Evolutionary conservation across 2,329 filamentous ascomycete genomes (phyloP), one percentile per base, ranked within the genome.

Genomic region (Penicillium sp.): DNA sequence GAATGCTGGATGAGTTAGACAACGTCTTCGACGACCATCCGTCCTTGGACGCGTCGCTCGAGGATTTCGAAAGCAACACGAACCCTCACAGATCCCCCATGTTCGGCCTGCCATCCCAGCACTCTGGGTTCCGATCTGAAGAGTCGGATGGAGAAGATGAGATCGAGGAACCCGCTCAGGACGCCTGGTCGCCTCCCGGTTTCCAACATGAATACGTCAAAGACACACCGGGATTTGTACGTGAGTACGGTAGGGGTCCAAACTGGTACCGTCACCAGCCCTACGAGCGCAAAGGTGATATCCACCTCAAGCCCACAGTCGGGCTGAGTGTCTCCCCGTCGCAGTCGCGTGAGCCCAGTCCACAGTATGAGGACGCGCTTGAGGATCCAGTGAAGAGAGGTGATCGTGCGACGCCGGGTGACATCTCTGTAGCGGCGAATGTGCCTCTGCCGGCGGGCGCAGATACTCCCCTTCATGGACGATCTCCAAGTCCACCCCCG

Each of bases 141-240:
- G 75, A 77, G 34, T 77, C 81, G 45, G 80, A 67, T 50, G 67
- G 74, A 43, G 80, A 81, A 27, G 61, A 66, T 52, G 67, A 74
- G 51, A 59, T 71, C 29, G 72, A 71, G 36, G 75, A 74, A 27
- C 67, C 68, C 36, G 61, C 61, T 4, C 57, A 66, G 32, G 79
- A 81, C 46, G 83, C 83, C 31, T 88, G 85, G 84, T 86, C 84
- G 49, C 86, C 86, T 39, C 86, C 86, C 2, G 85, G 85, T 11
- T 86, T 86, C 56, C 68, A 71, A 27, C 67, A 68, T 53, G 75
- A 76, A 60, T 81, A 79, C 64, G 70, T 74, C 49, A 73, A 78
- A 57, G 84, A 82, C 59, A 86, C 81, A 66, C 79, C 79, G 56
- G 24, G 24, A 27, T 27, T 27, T 27, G 5, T 6, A 27, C 24